phyloP scores from a whole-genome alignment of 768 basidiomycete genomes.

The Russula brevipes region DNA sequence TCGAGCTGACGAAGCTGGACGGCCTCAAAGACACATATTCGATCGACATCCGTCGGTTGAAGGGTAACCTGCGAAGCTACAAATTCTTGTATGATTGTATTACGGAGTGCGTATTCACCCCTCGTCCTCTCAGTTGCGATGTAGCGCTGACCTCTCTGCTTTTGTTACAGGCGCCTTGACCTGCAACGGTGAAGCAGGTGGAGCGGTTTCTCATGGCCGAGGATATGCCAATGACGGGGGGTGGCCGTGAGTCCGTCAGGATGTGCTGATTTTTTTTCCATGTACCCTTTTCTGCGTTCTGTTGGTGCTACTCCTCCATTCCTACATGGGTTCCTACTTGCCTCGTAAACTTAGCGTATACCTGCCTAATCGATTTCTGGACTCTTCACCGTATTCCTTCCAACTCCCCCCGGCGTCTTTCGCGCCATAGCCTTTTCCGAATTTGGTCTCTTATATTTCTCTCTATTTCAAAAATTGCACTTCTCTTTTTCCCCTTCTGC shows the following conservation, averaged over 20 bases:
- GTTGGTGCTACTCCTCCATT: constrained; percentile 1
- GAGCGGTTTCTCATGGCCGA: neutral
- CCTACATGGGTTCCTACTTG: neutral
- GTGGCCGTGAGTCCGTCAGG: neutral
- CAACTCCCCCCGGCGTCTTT: neutral
- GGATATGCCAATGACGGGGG: neutral
- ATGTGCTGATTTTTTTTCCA: neutral
- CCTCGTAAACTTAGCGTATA: constrained; percentile 11
- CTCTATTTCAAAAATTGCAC: no score
- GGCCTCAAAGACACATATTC: constrained; percentile 87
- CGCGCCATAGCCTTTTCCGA: no score
- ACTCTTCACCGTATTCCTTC: neutral
- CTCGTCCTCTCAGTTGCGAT: constrained; percentile 23
- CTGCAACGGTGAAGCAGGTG: constrained; percentile 3
- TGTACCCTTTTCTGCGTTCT: neutral
- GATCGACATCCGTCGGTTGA: constrained; percentile 86
- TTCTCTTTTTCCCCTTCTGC: neutral
- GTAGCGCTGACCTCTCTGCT: neutral
- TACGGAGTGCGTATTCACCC: constrained; percentile 61
- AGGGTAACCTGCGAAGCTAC: constrained; percentile 90
- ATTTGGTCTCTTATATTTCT: no score
- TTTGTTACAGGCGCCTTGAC: constrained; percentile 9
- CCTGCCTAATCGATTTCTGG: constrained; percentile 10
- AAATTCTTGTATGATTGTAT: constrained; percentile 87
- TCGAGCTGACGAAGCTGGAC: constrained; percentile 88